Evolutionary conservation across 306 rosid species (phyloP).

Genomic region (Trifolium pratense): DNA sequence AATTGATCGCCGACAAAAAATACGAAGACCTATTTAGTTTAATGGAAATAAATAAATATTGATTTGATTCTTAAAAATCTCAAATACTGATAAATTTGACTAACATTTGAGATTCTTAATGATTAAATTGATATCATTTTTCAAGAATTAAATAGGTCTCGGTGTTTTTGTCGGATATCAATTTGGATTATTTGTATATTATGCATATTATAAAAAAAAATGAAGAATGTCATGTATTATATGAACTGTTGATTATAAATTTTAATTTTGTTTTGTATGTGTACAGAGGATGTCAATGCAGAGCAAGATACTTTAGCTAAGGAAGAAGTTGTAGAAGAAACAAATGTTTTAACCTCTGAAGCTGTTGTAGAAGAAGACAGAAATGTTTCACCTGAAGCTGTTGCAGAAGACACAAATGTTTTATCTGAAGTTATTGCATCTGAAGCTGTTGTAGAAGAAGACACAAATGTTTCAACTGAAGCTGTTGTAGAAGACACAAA

Average conservation of each 20-base stretch:
- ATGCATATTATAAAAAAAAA: background rate
- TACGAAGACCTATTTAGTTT: too few relatives aligned
- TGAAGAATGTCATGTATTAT: background rate
- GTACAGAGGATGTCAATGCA: conserved; percentile 37
- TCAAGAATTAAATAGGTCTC: too few relatives aligned
- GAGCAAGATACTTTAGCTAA: conserved; percentile 41
- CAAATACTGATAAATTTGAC: background rate
- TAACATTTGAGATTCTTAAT: background rate
- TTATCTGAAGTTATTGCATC: too few relatives aligned
- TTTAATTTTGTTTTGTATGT: background rate
- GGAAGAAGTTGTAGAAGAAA: conserved; percentile 17
- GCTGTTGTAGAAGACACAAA: conserved; percentile 5
- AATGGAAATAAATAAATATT: background rate
- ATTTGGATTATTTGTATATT: too few relatives aligned
- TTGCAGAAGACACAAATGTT: background rate
- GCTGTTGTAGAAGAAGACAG: too few relatives aligned
- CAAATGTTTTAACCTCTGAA: too few relatives aligned
- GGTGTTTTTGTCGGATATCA: too few relatives aligned
- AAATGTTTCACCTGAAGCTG: background rate
- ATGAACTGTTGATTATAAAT: background rate
- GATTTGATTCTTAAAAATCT: background rate
- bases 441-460: background rate
- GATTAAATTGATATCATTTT: background rate
- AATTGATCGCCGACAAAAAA: too few relatives aligned
- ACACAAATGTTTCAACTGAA: conserved; percentile 38